phyloP scores from a whole-genome alignment of 768 basidiomycete species.

The Panus rudis region DNA sequence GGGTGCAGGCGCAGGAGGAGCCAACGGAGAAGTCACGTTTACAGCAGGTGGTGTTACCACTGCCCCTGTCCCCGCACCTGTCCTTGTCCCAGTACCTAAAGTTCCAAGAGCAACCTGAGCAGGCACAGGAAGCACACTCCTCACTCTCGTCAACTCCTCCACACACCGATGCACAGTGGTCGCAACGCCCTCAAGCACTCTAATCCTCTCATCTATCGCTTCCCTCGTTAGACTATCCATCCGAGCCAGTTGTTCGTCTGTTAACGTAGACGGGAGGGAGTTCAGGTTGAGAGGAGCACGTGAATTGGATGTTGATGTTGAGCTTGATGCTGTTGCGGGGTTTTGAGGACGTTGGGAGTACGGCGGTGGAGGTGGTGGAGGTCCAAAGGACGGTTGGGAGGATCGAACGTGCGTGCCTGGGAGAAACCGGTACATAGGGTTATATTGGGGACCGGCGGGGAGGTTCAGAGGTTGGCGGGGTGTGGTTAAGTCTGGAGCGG shows the following conservation, averaged over 20 bases:
- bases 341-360: neutral
- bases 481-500: too few relatives aligned
- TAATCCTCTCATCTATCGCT: conserved; percentile 78
- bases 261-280: conserved; percentile 39
- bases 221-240: conserved; percentile 68
- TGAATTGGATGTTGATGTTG: conserved; percentile 6
- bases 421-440: too few relatives aligned
- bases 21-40: neutral
- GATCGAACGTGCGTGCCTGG: neutral
- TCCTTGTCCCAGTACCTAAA: neutral
- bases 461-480: neutral
- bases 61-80: neutral
- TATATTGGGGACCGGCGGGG: neutral
- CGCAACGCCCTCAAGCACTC: conserved; percentile 74
- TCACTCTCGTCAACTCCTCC: conserved; percentile 69
- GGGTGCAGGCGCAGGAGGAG: neutral
- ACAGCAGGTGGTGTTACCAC: neutral
- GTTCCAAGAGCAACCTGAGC: too few relatives aligned
- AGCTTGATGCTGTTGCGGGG: neutral
- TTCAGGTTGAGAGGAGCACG: conserved; percentile 16
- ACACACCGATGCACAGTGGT: conserved; percentile 64
- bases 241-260: conserved; percentile 54
- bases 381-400: neutral
- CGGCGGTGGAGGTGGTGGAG: neutral
- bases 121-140: conserved; percentile 76